Percentiles rank a stretch among this genome's conserved stretches.
Evolutionary conservation across 495 filamentous ascomycete genomes (phyloP).

Genomic region (Penicillium ochrochloron): DNA sequence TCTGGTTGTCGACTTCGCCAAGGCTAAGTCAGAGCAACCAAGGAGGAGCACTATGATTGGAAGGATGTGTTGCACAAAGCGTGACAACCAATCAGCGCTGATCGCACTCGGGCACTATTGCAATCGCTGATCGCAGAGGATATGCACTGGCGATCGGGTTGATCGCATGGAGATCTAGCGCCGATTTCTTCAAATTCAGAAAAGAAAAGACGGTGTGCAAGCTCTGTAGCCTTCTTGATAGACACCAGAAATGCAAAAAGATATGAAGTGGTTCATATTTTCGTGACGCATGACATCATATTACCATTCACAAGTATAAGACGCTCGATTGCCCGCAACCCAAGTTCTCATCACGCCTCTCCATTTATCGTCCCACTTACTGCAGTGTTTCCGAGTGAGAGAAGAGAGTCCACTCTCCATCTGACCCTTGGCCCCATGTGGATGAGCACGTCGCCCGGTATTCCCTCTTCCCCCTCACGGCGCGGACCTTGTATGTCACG

Average conservation of each 20-base stretch:
- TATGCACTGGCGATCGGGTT: background rate
- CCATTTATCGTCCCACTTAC: conserved; percentile 9
- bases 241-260: conserved; percentile 6
- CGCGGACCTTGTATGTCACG: conserved; percentile 45
- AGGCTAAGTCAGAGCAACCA: background rate
- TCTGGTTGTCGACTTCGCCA: background rate
- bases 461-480: conserved; percentile 30
- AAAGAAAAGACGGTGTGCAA: background rate
- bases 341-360: conserved; percentile 5
- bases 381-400: conserved; percentile 46
- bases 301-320: conserved; percentile 19
- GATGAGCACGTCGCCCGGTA: conserved; percentile 43
- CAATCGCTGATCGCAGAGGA: background rate
- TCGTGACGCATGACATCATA: conserved; percentile 27
- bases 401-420: conserved; percentile 50
- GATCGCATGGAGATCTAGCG: background rate
- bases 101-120: background rate
- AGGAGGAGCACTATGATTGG: background rate
- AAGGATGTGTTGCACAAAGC: background rate
- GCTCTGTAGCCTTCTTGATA: background rate
- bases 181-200: background rate
- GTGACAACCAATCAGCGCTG: background rate
- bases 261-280: conserved; percentile 21
- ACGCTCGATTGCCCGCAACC: conserved; percentile 14
- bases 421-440: conserved; percentile 51